Conservation (phyloP, 2,329 filamentous ascomycete genomes). For the Endoconidiophora polonica region DNA sequence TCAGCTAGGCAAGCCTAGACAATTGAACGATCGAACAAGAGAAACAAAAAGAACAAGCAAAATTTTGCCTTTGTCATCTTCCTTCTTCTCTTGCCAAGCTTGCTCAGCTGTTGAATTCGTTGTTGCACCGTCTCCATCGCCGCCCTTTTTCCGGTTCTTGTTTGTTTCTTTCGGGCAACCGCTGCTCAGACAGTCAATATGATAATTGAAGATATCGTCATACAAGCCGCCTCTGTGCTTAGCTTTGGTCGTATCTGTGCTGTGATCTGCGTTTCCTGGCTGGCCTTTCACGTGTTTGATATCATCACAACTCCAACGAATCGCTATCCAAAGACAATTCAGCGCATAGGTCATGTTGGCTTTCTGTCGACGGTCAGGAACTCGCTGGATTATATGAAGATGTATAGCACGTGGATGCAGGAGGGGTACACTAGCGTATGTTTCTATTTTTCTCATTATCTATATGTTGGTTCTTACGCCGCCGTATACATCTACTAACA, state of each 20-base stretch:
- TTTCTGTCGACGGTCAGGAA: constrained; percentile 24
- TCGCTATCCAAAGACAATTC: constrained; percentile 23
- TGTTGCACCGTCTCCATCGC: no score
- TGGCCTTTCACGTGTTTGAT: constrained; percentile 25
- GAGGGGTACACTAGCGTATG: constrained; percentile 27
- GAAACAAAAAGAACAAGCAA: no score
- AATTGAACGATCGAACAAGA: no score
- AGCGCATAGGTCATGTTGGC: constrained; percentile 26
- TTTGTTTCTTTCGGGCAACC: neutral
- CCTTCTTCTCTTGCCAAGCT: no score
- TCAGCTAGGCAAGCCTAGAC: no score
- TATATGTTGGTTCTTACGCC: neutral
- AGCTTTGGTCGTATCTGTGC: constrained; percentile 18
- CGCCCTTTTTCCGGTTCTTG: no score
- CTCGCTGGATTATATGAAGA: constrained; percentile 23
- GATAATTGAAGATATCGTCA: neutral
- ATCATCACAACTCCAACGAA: constrained; percentile 22
- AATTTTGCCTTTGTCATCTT: no score
- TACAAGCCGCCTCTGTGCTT: constrained; percentile 17
- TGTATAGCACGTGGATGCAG: constrained; percentile 25
- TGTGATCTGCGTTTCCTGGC: constrained; percentile 19
- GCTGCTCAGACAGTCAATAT: neutral
- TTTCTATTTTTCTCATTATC: no score
- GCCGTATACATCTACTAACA: neutral
- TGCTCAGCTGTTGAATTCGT: no score